Base-by-base conservation (phyloP, 371 early-diverging fungal genomes). In the Syncephalastrum monosporum region DNA sequence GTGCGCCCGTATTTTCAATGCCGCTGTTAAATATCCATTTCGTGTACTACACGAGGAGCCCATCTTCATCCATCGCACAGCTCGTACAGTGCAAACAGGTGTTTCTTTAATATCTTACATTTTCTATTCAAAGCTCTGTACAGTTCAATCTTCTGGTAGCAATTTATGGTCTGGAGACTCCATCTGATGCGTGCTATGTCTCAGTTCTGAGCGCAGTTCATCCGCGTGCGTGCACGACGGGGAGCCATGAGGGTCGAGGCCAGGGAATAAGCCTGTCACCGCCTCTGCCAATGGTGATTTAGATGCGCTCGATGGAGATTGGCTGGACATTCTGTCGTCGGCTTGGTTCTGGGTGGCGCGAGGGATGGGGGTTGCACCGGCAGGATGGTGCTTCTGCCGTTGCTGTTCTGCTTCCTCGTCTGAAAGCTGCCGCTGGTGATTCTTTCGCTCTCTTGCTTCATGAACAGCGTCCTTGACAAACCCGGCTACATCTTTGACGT, bases 401-500 rank as follows among this genome's bases (percentile, higher is more conserved):
- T 38, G 43, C 13, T 56, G 38, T 24, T 44, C 48, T 16, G 41
- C 24, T 6, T 33, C 23, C 24, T 61, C 56, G 23, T 29, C 24
- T 46, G 69, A 68, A 19, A 50, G 59, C 52, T 66, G 45, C n/a
- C 65, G 65, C 43, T 53, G 45, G 19, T 42, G 33, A 10, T 24
- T 21, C 24, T 45, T 62, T 29, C 53, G 41, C 16, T 67, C 58
- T 17, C 63, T 57, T 33, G 57, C 51, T 55, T 69, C 69, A 19
- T 78, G 55, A 4, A 71, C 67, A 6, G 55, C 71, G 41, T 78
- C 79, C 38, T 71, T 73, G 29, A 74, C 70, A 64, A 77, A 76
- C 0, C 77, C 75, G 45, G 75, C 77, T 1, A 76, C 80, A 61
- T 77, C 77, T 56, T 66, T 74, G 17, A 80, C 72, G 60, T 77